Base-by-base conservation (phyloP, 805 yeast species). In the Metschnikowia anglica region DNA sequence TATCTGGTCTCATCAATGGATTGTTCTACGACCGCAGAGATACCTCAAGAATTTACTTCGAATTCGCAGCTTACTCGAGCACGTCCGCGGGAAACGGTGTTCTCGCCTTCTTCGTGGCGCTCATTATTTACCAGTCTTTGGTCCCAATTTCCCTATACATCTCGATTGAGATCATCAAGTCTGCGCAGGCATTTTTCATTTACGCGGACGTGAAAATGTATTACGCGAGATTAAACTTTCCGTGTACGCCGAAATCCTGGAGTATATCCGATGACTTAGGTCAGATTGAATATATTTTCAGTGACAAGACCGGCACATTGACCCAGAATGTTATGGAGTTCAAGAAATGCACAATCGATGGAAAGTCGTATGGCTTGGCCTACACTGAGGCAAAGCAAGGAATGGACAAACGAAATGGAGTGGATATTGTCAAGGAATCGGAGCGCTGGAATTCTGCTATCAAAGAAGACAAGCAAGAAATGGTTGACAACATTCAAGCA, bases 281-380 rank as follows among this genome's bases (percentile, higher is more conserved):
- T 24, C 95, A 86, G 61, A 82, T 86, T 51, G 95, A 86, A 59
- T 86, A 86, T 58, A 79, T 86, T 37, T 86, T 86, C 61, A 81
- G 88, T 64, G 95, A 85, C 65, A 85, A 85, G 59, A 85, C 95
- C 0, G 95, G 95, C 48, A 85, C 95, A 1, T 65, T 85, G 54
- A 85, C 95, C 1, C 93, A 85, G 59, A 85, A 85, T 58, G 79
- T 85, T 20, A 86, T 86, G 95, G 93, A 86, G 58, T 85, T 83
- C 62, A 86, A 85, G 53, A 86, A 85, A 59, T 81, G 88, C 61
- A 80, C 93, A 3, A 80, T 86, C 40, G 79, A 79, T 56, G 93
- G 93, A 35, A 67, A 72, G 16, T 70, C 81, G 12, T 86, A 86
- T 56, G 95, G 95, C 20, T 65, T 79, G 47, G 93, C 93, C 0